Conservation (phyloP, 2,329 filamentous ascomycete species). For the Bisporella sp. region DNA sequence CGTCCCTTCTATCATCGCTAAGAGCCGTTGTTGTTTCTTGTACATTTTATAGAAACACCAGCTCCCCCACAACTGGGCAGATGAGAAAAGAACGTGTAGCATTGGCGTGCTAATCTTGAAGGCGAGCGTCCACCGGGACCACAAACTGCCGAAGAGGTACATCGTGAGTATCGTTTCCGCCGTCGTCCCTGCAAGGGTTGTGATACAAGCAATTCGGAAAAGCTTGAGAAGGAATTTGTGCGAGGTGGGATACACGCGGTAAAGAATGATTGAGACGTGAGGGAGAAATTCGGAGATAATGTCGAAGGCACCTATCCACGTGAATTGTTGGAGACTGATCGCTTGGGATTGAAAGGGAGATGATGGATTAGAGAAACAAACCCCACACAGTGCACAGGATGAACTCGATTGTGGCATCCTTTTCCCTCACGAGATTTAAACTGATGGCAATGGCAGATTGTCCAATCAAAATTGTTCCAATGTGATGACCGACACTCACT, state of each 20-base stretch:
- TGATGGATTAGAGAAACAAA: constrained; percentile 6
- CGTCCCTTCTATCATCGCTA: constrained; percentile 4
- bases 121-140: constrained; percentile 33
- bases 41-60: constrained; percentile 35
- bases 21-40: constrained; percentile 17
- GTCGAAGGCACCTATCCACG: constrained; percentile 35
- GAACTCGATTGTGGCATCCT: constrained; percentile 24
- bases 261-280: constrained; percentile 38
- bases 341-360: background rate
- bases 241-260: constrained; percentile 32
- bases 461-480: constrained; percentile 29
- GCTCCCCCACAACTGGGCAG: constrained; percentile 36
- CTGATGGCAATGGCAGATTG: constrained; percentile 35
- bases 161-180: constrained; percentile 37
- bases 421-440: constrained; percentile 18
- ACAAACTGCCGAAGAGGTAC: constrained; percentile 36
- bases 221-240: constrained; percentile 33
- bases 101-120: constrained; percentile 38
- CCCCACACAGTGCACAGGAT: constrained; percentile 24
- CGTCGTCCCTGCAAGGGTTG: constrained; percentile 32
- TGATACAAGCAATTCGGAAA: constrained; percentile 30
- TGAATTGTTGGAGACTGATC: constrained; percentile 8
- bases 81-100: constrained; percentile 34
- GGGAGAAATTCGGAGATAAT: constrained; percentile 39
- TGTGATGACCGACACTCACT: constrained; percentile 35